Evolutionary conservation across 768 basidiomycete species (phyloP).

Genomic region (Daedalea quercina): DNA sequence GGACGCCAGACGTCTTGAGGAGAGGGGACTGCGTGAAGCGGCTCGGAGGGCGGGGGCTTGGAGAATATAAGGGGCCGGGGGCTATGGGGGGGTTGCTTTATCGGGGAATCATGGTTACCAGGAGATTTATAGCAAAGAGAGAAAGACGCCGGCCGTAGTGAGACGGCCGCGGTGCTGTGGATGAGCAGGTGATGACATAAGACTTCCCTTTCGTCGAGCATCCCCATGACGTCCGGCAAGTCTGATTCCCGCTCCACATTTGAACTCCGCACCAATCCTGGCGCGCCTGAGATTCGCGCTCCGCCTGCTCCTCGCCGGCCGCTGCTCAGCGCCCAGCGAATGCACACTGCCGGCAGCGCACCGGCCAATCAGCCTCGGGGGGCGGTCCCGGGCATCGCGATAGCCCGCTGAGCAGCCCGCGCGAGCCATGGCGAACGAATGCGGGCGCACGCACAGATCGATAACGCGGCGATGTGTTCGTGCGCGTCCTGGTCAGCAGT

Average conservation of each 20-base stretch:
- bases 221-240: constrained; percentile 3
- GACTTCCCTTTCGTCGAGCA: not conserved
- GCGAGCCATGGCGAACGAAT: not conserved
- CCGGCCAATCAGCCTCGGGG: not conserved
- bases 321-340: not conserved
- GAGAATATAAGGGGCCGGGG: not conserved
- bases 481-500: too few relatives aligned
- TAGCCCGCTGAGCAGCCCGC: not conserved
- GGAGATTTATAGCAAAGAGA: constrained; percentile 4
- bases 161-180: not conserved
- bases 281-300: not conserved
- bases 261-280: not conserved
- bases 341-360: not conserved
- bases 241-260: not conserved
- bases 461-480: not conserved
- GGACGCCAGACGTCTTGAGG: not conserved
- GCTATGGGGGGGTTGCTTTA: not conserved
- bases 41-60: not conserved
- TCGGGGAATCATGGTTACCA: constrained; percentile 3
- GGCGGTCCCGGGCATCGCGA: not conserved
- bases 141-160: constrained; percentile 2
- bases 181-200: not conserved
- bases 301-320: not conserved
- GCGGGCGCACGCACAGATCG: not conserved
- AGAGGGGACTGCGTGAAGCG: not conserved